Evolutionary conservation across 805 yeast genomes (phyloP).

Genomic region (Wickerhamomyces ciferrii): DNA sequence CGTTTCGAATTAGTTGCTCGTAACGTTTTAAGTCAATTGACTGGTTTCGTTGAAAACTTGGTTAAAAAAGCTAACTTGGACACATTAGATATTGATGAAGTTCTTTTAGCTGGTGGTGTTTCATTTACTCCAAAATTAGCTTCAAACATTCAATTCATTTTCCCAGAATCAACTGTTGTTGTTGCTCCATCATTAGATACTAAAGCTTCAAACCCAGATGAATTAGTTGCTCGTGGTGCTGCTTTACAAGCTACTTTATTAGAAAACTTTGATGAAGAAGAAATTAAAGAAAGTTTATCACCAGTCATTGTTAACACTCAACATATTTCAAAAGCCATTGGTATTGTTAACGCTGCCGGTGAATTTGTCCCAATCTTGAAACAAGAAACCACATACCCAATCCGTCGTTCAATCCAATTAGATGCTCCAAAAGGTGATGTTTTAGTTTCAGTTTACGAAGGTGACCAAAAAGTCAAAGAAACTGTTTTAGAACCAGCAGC

Average conservation of each 20-base stretch:
- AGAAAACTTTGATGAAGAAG: slow-evolving; percentile 79
- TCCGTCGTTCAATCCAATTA: slow-evolving; percentile 67
- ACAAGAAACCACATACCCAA: slow-evolving; percentile 86
- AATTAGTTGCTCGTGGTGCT: slow-evolving; percentile 88
- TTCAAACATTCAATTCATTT: slow-evolving; percentile 60
- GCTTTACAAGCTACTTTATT: slow-evolving; percentile 90
- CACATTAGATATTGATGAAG: slow-evolving; percentile 82
- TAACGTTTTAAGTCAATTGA: slow-evolving; percentile 69
- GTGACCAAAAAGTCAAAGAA: slow-evolving; percentile 78
- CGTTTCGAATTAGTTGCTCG: slow-evolving; percentile 87
- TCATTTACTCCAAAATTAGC: slow-evolving; percentile 92
- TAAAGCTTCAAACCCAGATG: slow-evolving; percentile 84
- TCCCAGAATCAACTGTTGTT: slow-evolving; percentile 75
- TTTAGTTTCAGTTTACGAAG: slow-evolving; percentile 74
- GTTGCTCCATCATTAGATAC: slow-evolving; percentile 73
- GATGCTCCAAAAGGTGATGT: slow-evolving; percentile 57
- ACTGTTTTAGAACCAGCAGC: slow-evolving; percentile 66
- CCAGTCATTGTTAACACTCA: slow-evolving; percentile 86
- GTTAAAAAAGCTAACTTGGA: slow-evolving; percentile 83
- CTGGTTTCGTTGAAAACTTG: slow-evolving; percentile 66
- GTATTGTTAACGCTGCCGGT: slow-evolving; percentile 71
- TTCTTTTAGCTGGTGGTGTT: slow-evolving; percentile 88
- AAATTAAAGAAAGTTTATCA: slow-evolving; percentile 71
- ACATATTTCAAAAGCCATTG: slow-evolving; percentile 80
- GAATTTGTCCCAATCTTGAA: slow-evolving; percentile 68